Conservation (phyloP, 106 monocot genomes). For the Dioscorea alata region DNA sequence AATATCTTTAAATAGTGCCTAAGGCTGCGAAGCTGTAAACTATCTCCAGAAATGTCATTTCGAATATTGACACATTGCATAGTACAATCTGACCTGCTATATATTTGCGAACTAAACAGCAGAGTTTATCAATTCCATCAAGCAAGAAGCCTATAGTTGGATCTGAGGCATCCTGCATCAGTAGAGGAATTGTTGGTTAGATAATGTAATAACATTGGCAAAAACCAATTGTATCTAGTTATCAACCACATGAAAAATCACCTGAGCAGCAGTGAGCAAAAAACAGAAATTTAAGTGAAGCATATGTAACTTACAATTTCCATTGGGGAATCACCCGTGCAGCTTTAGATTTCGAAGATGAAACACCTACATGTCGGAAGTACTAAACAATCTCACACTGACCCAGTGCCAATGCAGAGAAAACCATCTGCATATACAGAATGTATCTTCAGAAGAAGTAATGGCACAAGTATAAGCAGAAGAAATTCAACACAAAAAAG, state of each 20-base stretch:
- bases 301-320: slow-evolving; percentile 64
- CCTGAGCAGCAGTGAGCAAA: background rate
- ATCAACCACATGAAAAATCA: background rate
- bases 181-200: background rate
- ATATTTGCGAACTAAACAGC: slow-evolving; percentile 90
- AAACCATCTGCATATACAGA: slow-evolving; percentile 79
- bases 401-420: slow-evolving; percentile 94
- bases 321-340: slow-evolving; percentile 37
- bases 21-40: too few species aligned
- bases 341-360: slow-evolving; percentile 64
- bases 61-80: too few species aligned
- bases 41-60: too few species aligned
- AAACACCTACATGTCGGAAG: slow-evolving; percentile 84
- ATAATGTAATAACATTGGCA: too few species aligned
- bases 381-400: slow-evolving; percentile 91
- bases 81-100: slow-evolving; percentile 44
- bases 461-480: background rate
- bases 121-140: slow-evolving; percentile 92
- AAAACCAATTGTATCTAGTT: too few species aligned
- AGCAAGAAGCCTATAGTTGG: slow-evolving; percentile 92
- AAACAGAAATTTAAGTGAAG: background rate
- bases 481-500: too few species aligned
- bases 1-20: too few species aligned
- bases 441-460: background rate
- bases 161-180: slow-evolving; percentile 75